These are phyloP conservation scores for Aureobasidium sp. DNA, from an alignment of 2,329 filamentous ascomycete genomes.

Conservation along the genomic window DNA sequence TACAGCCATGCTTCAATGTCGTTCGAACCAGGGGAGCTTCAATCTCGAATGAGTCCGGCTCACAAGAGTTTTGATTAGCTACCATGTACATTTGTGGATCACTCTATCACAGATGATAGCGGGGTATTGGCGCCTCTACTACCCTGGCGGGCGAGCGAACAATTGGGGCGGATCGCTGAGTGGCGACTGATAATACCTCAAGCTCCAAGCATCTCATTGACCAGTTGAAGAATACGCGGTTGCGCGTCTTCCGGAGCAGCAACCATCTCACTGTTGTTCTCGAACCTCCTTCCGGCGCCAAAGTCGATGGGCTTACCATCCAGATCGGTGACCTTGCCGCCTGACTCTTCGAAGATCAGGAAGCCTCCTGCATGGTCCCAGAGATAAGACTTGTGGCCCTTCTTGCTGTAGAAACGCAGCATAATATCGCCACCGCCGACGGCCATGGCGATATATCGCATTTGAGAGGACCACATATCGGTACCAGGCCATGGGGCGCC, in stretches of 20 bases:
- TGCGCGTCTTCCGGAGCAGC: constrained; percentile 35
- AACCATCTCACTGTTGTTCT: constrained; percentile 36
- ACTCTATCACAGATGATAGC: background rate
- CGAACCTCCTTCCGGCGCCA: constrained; percentile 34
- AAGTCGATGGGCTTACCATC: constrained; percentile 45
- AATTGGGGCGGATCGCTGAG: background rate
- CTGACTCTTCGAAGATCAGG: constrained; percentile 45
- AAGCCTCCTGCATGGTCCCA: constrained; percentile 53
- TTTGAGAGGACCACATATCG: constrained; percentile 47
- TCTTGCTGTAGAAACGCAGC: constrained; percentile 41
- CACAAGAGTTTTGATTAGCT: background rate
- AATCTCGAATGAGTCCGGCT: background rate
- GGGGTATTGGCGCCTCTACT: background rate
- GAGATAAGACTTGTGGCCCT: constrained; percentile 40
- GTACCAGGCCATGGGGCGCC: constrained; percentile 42
- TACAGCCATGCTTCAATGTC: no score
- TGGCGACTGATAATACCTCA: background rate
- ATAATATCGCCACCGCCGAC: constrained; percentile 45
- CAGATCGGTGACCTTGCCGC: constrained; percentile 45
- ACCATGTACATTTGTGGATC: background rate
- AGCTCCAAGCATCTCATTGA: constrained; percentile 1
- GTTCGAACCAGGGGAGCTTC: no score
- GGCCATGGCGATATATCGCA: constrained; percentile 48
- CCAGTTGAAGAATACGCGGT: constrained; percentile 17
- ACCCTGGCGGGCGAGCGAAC: background rate